phyloP scores from a whole-genome alignment of 2,329 filamentous ascomycete genomes.

The Neoarthrinium moseri region DNA sequence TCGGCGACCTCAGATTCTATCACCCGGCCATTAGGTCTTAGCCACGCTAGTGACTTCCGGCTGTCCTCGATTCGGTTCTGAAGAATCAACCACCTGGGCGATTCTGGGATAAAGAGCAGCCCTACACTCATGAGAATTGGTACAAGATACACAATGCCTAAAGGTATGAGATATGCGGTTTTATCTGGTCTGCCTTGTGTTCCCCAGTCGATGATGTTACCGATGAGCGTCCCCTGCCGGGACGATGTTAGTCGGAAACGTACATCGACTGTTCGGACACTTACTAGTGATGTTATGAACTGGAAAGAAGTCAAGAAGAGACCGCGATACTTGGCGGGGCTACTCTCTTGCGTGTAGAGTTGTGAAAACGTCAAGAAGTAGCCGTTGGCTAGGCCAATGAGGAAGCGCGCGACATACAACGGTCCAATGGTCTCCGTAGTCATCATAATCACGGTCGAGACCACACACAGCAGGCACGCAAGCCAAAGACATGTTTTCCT shows the following conservation, averaged over 20 bases:
- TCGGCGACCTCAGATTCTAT: conserved; percentile 57
- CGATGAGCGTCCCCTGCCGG: conserved; percentile 38
- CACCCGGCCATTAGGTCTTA: conserved; percentile 29
- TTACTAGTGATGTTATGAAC: conserved; percentile 43
- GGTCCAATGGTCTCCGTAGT: conserved; percentile 49
- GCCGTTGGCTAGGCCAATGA: conserved; percentile 56
- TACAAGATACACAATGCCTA: conserved; percentile 29
- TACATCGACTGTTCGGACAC: not conserved
- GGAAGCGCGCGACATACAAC: conserved; percentile 52
- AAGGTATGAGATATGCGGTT: conserved; percentile 28
- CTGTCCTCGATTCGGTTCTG: conserved; percentile 27
- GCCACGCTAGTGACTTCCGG: conserved; percentile 32
- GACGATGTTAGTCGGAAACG: conserved; percentile 13
- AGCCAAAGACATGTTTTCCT: conserved; percentile 42
- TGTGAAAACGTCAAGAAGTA: conserved; percentile 57
- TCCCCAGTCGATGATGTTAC: conserved; percentile 38
- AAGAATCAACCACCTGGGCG: conserved; percentile 28
- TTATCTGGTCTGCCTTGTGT: conserved; percentile 27
- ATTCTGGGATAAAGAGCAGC: conserved; percentile 30
- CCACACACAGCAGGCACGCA: conserved; percentile 45
- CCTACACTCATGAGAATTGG: conserved; percentile 24
- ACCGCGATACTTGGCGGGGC: conserved; percentile 47
- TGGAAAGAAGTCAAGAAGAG: conserved; percentile 46
- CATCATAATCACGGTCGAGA: conserved; percentile 60
- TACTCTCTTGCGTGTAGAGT: conserved; percentile 44